Conservation (phyloP, 1,284 basidiomycete species). For the Sphagnurus paluster region DNA sequence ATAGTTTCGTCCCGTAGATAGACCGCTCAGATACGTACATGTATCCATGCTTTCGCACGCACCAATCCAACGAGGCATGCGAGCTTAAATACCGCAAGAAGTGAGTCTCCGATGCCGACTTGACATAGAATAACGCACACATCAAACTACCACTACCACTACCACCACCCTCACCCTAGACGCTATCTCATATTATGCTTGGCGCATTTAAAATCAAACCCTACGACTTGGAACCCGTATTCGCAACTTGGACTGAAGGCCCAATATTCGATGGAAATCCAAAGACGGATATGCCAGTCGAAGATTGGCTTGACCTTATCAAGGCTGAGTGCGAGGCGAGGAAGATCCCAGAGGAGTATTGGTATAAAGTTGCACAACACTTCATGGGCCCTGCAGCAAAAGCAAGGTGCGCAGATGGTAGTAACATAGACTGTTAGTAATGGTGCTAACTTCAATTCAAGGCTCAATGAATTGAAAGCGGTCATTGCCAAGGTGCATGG, state of each 20-base stretch:
- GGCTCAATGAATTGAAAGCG: constrained; percentile 66
- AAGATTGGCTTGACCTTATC: constrained; percentile 69
- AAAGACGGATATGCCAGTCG: constrained; percentile 65
- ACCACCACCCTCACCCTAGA: constrained; percentile 10
- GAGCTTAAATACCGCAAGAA: constrained; percentile 10
- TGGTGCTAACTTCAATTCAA: constrained; percentile 18
- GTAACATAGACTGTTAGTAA: not conserved
- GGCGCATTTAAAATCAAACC: constrained; percentile 75
- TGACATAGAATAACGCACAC: not conserved
- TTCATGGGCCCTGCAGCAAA: constrained; percentile 67
- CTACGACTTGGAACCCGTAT: constrained; percentile 67
- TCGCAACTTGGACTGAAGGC: constrained; percentile 59
- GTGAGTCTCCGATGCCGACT: not conserved
- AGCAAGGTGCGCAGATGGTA: constrained; percentile 35
- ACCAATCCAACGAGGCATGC: constrained; percentile 18
- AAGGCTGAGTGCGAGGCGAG: constrained; percentile 65
- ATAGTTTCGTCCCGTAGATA: too few species aligned
- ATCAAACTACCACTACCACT: not conserved
- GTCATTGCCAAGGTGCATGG: constrained; percentile 73
- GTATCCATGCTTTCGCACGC: constrained; percentile 6
- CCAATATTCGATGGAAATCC: constrained; percentile 65
- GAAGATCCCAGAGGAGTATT: constrained; percentile 71
- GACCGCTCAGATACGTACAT: too few species aligned
- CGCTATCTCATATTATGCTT: too few species aligned
- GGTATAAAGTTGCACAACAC: constrained; percentile 75